Base-by-base conservation (phyloP, 495 filamentous ascomycete species). In the Penicillium simplicissimum region DNA sequence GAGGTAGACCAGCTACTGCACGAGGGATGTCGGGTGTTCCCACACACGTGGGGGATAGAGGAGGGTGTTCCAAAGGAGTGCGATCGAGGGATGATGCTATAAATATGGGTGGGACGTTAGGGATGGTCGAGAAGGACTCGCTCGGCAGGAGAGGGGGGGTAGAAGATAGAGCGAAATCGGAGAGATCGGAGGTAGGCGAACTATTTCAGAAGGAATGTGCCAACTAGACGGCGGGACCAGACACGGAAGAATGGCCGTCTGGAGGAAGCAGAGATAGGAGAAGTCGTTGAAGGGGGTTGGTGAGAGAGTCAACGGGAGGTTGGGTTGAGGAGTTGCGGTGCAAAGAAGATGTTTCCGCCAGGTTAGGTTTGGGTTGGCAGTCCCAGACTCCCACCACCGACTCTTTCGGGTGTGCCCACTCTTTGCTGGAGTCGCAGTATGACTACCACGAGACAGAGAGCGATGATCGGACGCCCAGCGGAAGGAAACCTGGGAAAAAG, bases 1-100 rank as follows among this genome's bases (percentile, higher is more conserved):
- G 55, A 59, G 52, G 66, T 67, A 72, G 68, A 70, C 73, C 69
- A 69, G 72, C 71, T 79, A 75, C 71, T 67, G 71, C 73, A 71
- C 76, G 73, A 75, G 72, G 66, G 58, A 58, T 14, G 4, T 60
- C 71, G 48, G 62, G 35, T 28, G 57, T 62, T 51, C 55, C 70
- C 53, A 52, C 57, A 64, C 66, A 64, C 63, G 68, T 71, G 68
- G 65, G 55, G 52, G 28, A 38, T 17, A 21, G 36, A n/a, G 11
- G 51, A n/a, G 1, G 33, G 43, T 43, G 23, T 47, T 21, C 11
- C 40, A 65, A 68, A 61, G 61, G 66, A 64, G 59, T 43, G 65
- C 65, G 47, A 61, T 57, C 40, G 51, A 37, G 49, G 48, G 57
- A 49, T 31, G 59, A 52, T 68, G 59, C 62, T 69, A 69, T 69